Evolutionary conservation across 1,284 basidiomycete species (phyloP).

Genomic region (Heliocybe sulcata): DNA sequence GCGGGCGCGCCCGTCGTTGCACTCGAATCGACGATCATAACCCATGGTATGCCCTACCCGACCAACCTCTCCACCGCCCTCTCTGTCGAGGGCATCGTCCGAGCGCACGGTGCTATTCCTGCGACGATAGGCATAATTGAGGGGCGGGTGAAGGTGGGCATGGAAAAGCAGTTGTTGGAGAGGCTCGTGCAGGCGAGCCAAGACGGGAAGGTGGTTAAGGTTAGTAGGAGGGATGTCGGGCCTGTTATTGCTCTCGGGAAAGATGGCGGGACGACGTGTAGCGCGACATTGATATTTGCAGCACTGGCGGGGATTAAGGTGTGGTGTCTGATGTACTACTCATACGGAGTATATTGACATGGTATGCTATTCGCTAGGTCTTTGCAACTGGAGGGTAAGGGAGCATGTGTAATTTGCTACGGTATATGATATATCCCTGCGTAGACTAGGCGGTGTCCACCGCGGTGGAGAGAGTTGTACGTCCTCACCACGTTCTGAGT

Average conservation of each 20-base stretch:
- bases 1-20: slow-evolving; percentile 58
- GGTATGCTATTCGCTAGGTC: slow-evolving; percentile 49
- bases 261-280: slow-evolving; percentile 90
- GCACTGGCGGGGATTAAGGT: slow-evolving; percentile 80
- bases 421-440: slow-evolving; percentile 1
- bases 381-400: slow-evolving; percentile 77
- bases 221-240: slow-evolving; percentile 86
- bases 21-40: slow-evolving; percentile 86
- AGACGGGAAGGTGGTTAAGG: slow-evolving; percentile 45
- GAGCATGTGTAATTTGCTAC: neutral
- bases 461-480: slow-evolving; percentile 83
- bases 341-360: neutral
- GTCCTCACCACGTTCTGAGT: slow-evolving; percentile 17
- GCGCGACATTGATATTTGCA: slow-evolving; percentile 81
- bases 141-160: slow-evolving; percentile 84
- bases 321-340: slow-evolving; percentile 7
- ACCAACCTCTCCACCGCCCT: slow-evolving; percentile 69
- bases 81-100: slow-evolving; percentile 76
- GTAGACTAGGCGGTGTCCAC: slow-evolving; percentile 86
- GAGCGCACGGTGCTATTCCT: slow-evolving; percentile 71
- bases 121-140: slow-evolving; percentile 87
- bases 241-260: slow-evolving; percentile 60
- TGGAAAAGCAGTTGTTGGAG: slow-evolving; percentile 61
- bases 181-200: slow-evolving; percentile 56
- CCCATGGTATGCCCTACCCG: slow-evolving; percentile 86